Conservation (phyloP, 2,329 filamentous ascomycete species). For the Apiospora saccharicola region DNA sequence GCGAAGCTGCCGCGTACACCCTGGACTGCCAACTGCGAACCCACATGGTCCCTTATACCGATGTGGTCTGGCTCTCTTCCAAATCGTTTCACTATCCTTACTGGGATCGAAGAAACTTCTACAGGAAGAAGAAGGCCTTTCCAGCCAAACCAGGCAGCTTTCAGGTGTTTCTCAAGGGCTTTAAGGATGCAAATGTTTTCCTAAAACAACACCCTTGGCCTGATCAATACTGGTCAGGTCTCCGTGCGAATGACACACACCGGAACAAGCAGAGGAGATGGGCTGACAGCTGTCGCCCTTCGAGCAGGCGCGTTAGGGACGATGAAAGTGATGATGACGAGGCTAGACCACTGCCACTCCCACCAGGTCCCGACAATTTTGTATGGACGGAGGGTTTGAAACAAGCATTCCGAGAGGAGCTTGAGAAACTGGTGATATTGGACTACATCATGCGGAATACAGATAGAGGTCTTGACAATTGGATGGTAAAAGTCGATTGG, state of each 20-base stretch:
- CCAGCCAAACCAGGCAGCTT: slow-evolving; percentile 95
- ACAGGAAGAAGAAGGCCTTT: slow-evolving; percentile 84
- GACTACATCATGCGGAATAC: slow-evolving; percentile 99
- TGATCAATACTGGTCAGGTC: slow-evolving; percentile 79
- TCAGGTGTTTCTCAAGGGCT: slow-evolving; percentile 96
- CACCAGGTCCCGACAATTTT: slow-evolving; percentile 64
- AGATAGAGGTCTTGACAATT: slow-evolving; percentile 94
- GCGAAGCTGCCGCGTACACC: slow-evolving; percentile 95
- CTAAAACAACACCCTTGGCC: slow-evolving; percentile 96
- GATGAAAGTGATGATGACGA: slow-evolving; percentile 61
- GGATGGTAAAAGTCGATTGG: slow-evolving; percentile 98
- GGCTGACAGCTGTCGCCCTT: slow-evolving; percentile 82
- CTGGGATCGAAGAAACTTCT: slow-evolving; percentile 90
- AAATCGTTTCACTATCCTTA: slow-evolving; percentile 99
- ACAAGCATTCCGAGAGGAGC: slow-evolving; percentile 90
- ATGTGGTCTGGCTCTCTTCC: slow-evolving; percentile 91
- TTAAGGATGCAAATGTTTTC: slow-evolving; percentile 96
- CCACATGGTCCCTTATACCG: slow-evolving; percentile 93
- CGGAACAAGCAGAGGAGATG: slow-evolving; percentile 75
- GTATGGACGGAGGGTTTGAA: slow-evolving; percentile 90
- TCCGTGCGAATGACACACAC: slow-evolving; percentile 72
- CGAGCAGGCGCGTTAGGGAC: slow-evolving; percentile 47
- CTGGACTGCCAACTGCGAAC: slow-evolving; percentile 90
- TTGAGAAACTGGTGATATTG: slow-evolving; percentile 95
- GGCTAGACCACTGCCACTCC: slow-evolving; percentile 43